Base-by-base conservation (phyloP, 306 rosid species). In the Cucumis hystrix region DNA sequence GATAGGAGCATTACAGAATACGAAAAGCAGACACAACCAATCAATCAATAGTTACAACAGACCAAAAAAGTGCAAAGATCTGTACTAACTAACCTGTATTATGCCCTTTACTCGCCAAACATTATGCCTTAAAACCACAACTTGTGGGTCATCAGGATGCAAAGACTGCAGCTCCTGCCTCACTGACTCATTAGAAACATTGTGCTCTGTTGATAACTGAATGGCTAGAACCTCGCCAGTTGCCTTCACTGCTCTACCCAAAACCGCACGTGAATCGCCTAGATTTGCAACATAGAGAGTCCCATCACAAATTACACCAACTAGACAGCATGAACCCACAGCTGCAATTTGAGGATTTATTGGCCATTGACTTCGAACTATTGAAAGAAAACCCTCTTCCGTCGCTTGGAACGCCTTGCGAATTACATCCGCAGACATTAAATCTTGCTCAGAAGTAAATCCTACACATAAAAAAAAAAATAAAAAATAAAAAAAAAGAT, bases 311-410 rank as follows among this genome's bases (percentile, higher is more conserved):
- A 93, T 81, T 79, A 93, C 88, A 76, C 97, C 93, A 56, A 86
- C 97, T 61, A 93, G 97, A 88, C 93, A 91, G 78, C 98, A 93
- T 10, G 98, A 93, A 21, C 98, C 98, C 74, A 93, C 98, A 4
- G 98, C 96, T 56, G 98, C 98, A 77, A 93, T 89, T 79, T 93
- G 98, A 28, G 98, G 89, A 35, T 87, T 83, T 56, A 81, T 54
- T 11, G 92, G 78, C 92, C 93, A 91, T 80, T 91, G 91, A 74
- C 75, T 84, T 10, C 93, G 82, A 28, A 93, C 98, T 64, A 89
- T 71, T 20, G 97, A 91, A 75, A 80, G 68, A 82, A 93, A 93
- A 35, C 92, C 98, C 30, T 93, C 98, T 82, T 93, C 98, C 2
- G 98, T 93, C 76, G 97, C 98, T 85, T 89, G 92, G 78, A 91